Conservation (phyloP, 768 basidiomycete genomes). For the Agaricus sinodeliciosus region DNA sequence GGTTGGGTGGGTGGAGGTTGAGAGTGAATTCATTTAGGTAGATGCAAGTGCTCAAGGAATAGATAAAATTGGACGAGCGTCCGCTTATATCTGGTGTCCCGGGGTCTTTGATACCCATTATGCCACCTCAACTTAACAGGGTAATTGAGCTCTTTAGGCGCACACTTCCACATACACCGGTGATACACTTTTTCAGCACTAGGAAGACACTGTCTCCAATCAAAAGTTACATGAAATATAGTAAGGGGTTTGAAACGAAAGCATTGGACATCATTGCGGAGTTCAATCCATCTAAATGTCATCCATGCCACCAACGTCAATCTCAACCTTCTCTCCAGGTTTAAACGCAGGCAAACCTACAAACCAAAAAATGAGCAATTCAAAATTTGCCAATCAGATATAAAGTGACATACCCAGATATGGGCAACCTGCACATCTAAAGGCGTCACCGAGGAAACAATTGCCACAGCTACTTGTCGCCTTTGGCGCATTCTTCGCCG, state of each 20-base stretch:
- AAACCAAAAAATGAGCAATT: constrained; percentile 7
- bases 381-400: background rate
- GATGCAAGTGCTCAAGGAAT: background rate
- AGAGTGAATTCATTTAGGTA: background rate
- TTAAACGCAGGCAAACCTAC: constrained; percentile 95
- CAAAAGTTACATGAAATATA: too few relatives aligned
- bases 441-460: constrained; percentile 97
- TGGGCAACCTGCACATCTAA: constrained; percentile 93
- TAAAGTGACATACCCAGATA: constrained; percentile 73
- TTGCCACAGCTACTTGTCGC: constrained; percentile 96
- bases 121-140: too few relatives aligned
- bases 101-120: background rate
- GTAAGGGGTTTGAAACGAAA: background rate
- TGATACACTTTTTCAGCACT: too few relatives aligned
- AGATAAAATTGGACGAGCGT: background rate
- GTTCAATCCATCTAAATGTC: constrained; percentile 50
- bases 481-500: constrained; percentile 70
- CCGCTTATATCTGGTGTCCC: background rate
- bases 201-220: too few relatives aligned
- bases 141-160: too few relatives aligned
- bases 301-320: constrained; percentile 74
- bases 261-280: background rate
- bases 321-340: constrained; percentile 96
- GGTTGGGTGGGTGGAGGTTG: background rate
- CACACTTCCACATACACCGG: too few relatives aligned